Evolutionary conservation across 441 rosid genomes (phyloP).

Genomic region (Macaranga tanarius): DNA sequence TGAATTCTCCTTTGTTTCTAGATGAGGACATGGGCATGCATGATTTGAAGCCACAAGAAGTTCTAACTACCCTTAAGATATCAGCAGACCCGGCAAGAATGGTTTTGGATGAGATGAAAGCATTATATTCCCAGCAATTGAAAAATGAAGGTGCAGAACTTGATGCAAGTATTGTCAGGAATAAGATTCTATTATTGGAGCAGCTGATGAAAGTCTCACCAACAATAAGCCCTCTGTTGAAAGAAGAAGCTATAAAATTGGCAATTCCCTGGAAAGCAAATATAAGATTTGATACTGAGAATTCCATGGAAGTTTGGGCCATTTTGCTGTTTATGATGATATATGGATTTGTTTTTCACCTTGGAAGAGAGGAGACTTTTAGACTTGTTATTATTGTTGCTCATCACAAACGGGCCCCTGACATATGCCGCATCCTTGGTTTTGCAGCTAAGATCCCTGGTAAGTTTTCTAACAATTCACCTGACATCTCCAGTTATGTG

Average conservation of each 20-base stretch:
- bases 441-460: conserved; percentile 27
- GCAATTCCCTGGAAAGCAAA: conserved; percentile 41
- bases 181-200: conserved; percentile 30
- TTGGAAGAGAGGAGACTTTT: conserved; percentile 29
- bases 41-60: conserved; percentile 33
- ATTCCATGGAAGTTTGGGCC: conserved; percentile 29
- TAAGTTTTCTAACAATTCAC: conserved; percentile 20
- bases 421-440: conserved; percentile 33
- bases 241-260: conserved; percentile 30
- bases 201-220: conserved; percentile 33
- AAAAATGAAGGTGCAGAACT: conserved; percentile 28
- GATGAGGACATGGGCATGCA: conserved; percentile 18
- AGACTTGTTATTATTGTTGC: conserved; percentile 22
- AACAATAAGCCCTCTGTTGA: conserved; percentile 26
- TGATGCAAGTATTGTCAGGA: conserved; percentile 29
- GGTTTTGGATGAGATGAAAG: conserved; percentile 42
- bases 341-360: conserved; percentile 29
- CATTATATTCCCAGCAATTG: conserved; percentile 21
- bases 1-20: conserved; percentile 13
- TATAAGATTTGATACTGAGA: conserved; percentile 21
- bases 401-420: conserved; percentile 31
- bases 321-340: conserved; percentile 40
- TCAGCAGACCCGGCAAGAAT: conserved; percentile 43
- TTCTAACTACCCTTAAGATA: conserved; percentile 31
- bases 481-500: too few relatives aligned